phyloP scores from a whole-genome alignment of 495 filamentous ascomycete species.

The Lepraria neglecta region DNA sequence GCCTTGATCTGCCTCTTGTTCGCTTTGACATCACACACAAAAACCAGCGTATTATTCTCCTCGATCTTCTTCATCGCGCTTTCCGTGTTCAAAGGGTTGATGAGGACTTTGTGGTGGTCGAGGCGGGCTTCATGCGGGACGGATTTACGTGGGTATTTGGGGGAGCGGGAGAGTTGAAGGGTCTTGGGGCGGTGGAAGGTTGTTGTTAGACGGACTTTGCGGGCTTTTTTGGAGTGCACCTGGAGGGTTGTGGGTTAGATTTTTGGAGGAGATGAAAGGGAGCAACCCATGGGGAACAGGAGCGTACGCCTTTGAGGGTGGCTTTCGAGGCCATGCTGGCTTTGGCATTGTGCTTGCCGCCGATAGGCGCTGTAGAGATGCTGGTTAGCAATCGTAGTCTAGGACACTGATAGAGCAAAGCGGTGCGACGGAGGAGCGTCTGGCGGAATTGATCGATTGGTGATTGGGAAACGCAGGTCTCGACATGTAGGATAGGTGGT shows the following conservation, averaged over 20 bases:
- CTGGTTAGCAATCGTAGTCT: conserved; percentile 32
- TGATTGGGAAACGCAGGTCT: background rate
- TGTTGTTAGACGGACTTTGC: conserved; percentile 85
- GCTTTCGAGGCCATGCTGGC: conserved; percentile 90
- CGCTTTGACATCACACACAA: conserved; percentile 96
- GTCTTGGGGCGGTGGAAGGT: conserved; percentile 98
- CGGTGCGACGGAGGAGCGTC: background rate
- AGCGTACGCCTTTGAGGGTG: conserved; percentile 78
- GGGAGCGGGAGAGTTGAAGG: conserved; percentile 78
- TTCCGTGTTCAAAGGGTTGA: conserved; percentile 91
- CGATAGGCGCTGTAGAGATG: conserved; percentile 57
- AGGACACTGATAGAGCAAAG: background rate
- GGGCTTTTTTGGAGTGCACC: conserved; percentile 74
- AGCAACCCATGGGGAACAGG: conserved; percentile 27
- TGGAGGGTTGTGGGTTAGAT: conserved; percentile 37
- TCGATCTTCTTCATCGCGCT: conserved; percentile 99
- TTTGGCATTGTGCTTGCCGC: conserved; percentile 60
- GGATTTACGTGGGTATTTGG: conserved; percentile 96
- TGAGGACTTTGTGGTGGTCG: conserved; percentile 86
- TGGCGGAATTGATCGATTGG: background rate
- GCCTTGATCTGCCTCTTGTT: conserved; percentile 99
- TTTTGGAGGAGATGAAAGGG: background rate
- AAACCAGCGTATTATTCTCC: conserved; percentile 99
- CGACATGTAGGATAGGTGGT: background rate
- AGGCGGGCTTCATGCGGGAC: conserved; percentile 83